Conservation (phyloP, 768 basidiomycete species). For the Tricholoma furcatifolium region DNA sequence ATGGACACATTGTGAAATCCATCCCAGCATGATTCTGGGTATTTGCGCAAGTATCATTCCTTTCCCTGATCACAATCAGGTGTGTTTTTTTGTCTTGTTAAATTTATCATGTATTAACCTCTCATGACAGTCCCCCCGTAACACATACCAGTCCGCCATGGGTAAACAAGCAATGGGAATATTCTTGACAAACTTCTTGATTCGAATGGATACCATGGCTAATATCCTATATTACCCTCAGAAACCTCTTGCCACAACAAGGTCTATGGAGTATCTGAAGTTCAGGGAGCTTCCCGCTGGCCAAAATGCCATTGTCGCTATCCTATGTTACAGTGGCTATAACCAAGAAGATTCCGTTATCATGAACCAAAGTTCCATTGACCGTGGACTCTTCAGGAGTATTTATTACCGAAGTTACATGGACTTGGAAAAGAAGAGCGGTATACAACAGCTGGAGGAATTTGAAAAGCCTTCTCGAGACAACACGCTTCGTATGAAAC, state of each 20-base stretch:
- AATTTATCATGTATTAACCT: slow-evolving; percentile 7
- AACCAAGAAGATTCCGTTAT: slow-evolving; percentile 99
- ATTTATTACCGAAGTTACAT: slow-evolving; percentile 99
- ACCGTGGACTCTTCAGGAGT: slow-evolving; percentile 97
- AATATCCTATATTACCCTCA: slow-evolving; percentile 99
- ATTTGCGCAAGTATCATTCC: slow-evolving; percentile 99
- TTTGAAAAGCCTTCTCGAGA: slow-evolving; percentile 96
- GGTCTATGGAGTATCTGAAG: slow-evolving; percentile 98
- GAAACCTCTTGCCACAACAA: slow-evolving; percentile 97
- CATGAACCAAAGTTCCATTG: slow-evolving; percentile 99
- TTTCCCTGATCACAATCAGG: slow-evolving; percentile 99
- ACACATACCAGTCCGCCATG: slow-evolving; percentile 99
- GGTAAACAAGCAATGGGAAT: slow-evolving; percentile 99
- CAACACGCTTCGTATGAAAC: slow-evolving; percentile 93
- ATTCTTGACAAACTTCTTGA: slow-evolving; percentile 95
- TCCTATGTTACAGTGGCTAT: slow-evolving; percentile 98
- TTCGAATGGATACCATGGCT: slow-evolving; percentile 99
- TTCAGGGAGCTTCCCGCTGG: slow-evolving; percentile 98
- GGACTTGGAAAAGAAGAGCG: slow-evolving; percentile 97
- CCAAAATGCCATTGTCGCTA: slow-evolving; percentile 99
- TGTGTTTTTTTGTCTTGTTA: slow-evolving; percentile 32
- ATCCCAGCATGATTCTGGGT: slow-evolving; percentile 98
- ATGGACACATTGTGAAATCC: slow-evolving; percentile 99
- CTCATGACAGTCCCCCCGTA: slow-evolving; percentile 84
- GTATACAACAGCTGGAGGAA: slow-evolving; percentile 87